Conservation (phyloP, 2,329 filamentous ascomycete species). For the Byssoonygena ceratinophila region DNA sequence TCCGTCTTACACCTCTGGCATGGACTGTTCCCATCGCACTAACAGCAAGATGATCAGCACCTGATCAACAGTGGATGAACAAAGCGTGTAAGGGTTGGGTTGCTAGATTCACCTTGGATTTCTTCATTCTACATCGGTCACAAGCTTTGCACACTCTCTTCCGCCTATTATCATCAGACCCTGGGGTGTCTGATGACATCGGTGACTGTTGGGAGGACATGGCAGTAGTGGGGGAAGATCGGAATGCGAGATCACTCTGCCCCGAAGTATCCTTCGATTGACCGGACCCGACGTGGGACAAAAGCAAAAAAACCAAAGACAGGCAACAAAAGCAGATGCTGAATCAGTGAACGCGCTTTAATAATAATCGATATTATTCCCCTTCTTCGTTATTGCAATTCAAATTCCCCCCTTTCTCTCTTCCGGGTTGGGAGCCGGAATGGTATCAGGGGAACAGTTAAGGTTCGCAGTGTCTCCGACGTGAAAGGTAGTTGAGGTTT, state of each 20-base stretch:
- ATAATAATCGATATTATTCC: too few relatives aligned
- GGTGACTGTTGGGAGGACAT: background rate
- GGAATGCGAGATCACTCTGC: background rate
- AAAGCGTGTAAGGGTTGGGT: background rate
- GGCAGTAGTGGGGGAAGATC: background rate
- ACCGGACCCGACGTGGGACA: background rate
- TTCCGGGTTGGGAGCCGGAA: too few relatives aligned
- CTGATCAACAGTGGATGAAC: background rate
- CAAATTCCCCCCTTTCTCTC: too few relatives aligned
- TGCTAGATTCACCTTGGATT: slow-evolving; percentile 46
- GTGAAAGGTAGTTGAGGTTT: too few relatives aligned
- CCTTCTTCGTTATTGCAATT: too few relatives aligned
- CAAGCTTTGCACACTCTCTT: slow-evolving; percentile 59
- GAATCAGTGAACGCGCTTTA: too few relatives aligned
- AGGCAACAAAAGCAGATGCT: too few relatives aligned
- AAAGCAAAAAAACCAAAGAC: too few relatives aligned
- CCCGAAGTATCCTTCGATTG: background rate
- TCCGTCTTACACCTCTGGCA: slow-evolving; percentile 54
- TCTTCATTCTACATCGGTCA: slow-evolving; percentile 55
- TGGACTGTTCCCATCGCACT: slow-evolving; percentile 53
- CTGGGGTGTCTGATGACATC: slow-evolving; percentile 19
- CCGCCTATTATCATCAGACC: background rate
- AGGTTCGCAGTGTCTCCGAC: too few relatives aligned
- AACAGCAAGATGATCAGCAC: slow-evolving; percentile 11
- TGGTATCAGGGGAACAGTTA: too few relatives aligned